Evolutionary conservation across 2,329 filamentous ascomycete genomes (phyloP), one percentile per base, ranked within the genome.

Genomic region (Alternaria arbusti): DNA sequence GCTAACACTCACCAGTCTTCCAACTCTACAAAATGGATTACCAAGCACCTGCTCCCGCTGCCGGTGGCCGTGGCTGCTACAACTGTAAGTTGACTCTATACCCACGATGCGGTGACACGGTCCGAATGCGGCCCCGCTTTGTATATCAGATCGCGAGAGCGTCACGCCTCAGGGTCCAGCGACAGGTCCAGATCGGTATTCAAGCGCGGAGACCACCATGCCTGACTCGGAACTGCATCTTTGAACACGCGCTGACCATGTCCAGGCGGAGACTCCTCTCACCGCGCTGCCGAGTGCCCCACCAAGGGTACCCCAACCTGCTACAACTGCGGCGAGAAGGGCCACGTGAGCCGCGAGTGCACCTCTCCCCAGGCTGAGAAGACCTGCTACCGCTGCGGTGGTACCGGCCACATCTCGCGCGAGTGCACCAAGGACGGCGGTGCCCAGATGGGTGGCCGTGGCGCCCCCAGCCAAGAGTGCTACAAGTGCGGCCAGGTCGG

Each of bases 401-500:
- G 92, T 82, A 84, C 89, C 72, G 95, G 94, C 67, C 95, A 98
- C 87, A 92, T 97, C 81, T 96, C 92, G 75, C 94, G 95, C 75
- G 94, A 97, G 78, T 94, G 91, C 85, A 84, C 82, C 65, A 78
- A 80, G 70, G 75, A 83, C 61, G 75, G 89, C 83, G 84, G 83
- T 67, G 84, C 84, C 57, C 82, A 81, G 65, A 78, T 80, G 60
- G 77, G 79, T 62, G 84, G 82, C 63, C 59, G 63, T 52, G 83
- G 73, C 49, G 74, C 76, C 51, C 83, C 79, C 63, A 82, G 84
- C 67, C 82, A 83, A 76, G 86, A 97, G 84, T 97, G 94, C 89
- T 97, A 97, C 90, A 97, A 97, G 91, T 99, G 96, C 84, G 94
- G 94, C 68, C 92, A 97, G 86, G 87, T 94, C 71, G 96, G 96